Conservation (phyloP, 2,329 filamentous ascomycete species). For the Fusarium coffeatum region DNA sequence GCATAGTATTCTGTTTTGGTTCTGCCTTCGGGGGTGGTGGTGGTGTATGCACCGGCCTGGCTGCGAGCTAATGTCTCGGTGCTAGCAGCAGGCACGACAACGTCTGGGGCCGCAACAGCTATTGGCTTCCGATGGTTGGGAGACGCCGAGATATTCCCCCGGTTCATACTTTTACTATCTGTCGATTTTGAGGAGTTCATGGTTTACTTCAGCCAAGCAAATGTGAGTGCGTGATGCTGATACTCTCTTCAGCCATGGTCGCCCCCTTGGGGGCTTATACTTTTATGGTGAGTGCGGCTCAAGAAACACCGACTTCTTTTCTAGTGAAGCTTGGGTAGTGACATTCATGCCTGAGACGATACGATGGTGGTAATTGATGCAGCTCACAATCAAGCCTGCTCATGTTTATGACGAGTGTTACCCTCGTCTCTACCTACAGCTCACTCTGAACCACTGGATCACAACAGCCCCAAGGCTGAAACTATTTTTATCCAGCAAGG, state of each 20-base stretch:
- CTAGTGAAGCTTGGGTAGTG: slow-evolving; percentile 10
- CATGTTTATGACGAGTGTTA: background rate
- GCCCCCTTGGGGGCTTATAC: slow-evolving; percentile 16
- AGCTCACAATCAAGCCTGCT: background rate
- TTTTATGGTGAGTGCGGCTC: slow-evolving; percentile 21
- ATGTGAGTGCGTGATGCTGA: background rate
- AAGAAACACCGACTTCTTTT: slow-evolving; percentile 1
- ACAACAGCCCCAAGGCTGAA: background rate
- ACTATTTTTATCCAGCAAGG: background rate
- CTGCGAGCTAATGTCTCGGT: slow-evolving; percentile 3
- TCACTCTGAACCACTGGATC: background rate
- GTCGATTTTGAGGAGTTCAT: slow-evolving; percentile 7
- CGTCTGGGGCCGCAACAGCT: background rate
- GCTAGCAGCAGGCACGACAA: background rate
- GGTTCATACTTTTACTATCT: background rate
- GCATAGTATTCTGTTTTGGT: background rate
- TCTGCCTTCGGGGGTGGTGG: background rate
- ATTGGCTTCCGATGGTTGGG: background rate
- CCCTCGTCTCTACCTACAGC: background rate
- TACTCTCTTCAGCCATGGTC: background rate
- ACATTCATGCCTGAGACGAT: slow-evolving; percentile 13
- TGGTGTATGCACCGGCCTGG: background rate
- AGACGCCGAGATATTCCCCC: background rate
- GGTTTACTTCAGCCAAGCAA: background rate
- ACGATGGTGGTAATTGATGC: background rate